A percentile compares a stretch with the other conserved stretches of the same genome.
Conservation (phyloP, 257 asterid species). For the Scutellaria galericulata region DNA sequence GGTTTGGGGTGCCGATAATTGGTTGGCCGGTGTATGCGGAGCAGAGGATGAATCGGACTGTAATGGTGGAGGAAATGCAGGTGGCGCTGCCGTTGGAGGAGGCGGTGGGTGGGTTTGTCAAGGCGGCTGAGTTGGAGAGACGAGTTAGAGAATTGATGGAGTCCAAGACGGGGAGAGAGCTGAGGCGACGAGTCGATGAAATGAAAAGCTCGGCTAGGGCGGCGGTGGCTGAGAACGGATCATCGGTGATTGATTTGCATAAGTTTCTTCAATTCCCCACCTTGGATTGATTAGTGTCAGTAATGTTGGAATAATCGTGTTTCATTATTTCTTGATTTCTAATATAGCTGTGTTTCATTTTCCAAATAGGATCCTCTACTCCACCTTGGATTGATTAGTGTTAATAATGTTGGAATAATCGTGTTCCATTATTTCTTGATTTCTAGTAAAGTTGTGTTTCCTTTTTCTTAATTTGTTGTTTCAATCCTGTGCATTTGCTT, state of each 20-base stretch:
- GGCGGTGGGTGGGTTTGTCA: constrained; percentile 45
- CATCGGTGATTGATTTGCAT: constrained; percentile 5
- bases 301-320: no score
- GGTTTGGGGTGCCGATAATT: constrained; percentile 58
- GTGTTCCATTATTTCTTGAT: no score
- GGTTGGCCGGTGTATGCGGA: constrained; percentile 71
- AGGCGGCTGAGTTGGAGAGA: constrained; percentile 49
- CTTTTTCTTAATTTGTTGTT: no score
- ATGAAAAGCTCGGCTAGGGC: constrained; percentile 28
- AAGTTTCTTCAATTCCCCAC: no score
- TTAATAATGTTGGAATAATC: no score
- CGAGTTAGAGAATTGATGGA: constrained; percentile 49
- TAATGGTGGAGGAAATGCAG: constrained; percentile 55
- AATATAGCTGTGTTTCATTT: no score
- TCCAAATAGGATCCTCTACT: no score
- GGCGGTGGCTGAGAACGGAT: constrained; percentile 32
- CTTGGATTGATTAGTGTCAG: no score
- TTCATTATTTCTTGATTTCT: no score
- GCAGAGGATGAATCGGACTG: constrained; percentile 51
- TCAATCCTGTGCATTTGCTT: no score
- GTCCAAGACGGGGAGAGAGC: constrained; percentile 30
- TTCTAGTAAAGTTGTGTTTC: no score
- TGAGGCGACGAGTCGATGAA: constrained; percentile 35
- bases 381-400: no score
- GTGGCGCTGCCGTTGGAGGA: constrained; percentile 46